Conservation (phyloP, 2,329 filamentous ascomycete genomes). For the Aspergillus udagawae region DNA sequence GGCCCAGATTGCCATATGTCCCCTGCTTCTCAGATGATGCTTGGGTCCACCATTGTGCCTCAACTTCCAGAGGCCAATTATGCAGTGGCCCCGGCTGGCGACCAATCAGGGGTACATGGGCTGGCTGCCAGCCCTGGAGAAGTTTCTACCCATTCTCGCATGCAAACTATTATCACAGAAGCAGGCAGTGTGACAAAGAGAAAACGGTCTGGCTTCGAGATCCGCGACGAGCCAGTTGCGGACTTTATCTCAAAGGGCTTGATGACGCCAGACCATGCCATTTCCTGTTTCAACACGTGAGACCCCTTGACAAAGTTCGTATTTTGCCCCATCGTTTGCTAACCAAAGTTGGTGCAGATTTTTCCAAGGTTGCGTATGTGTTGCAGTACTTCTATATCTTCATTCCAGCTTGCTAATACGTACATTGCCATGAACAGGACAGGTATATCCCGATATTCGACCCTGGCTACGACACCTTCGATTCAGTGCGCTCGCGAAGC, state of each 20-base stretch:
- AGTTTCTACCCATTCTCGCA: neutral
- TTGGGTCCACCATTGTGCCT: neutral
- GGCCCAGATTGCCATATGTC: neutral
- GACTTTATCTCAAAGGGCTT: slow-evolving; percentile 35
- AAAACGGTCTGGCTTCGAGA: slow-evolving; percentile 31
- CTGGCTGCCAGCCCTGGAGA: neutral
- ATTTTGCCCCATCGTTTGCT: neutral
- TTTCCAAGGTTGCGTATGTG: slow-evolving; percentile 35
- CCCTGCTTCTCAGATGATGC: neutral
- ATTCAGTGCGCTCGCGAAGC: slow-evolving; percentile 45
- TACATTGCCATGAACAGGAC: slow-evolving; percentile 28
- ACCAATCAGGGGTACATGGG: neutral
- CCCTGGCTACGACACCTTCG: slow-evolving; percentile 42
- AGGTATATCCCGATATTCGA: slow-evolving; percentile 50
- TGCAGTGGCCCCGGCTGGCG: neutral
- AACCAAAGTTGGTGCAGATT: slow-evolving; percentile 20
- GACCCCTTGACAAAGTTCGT: neutral
- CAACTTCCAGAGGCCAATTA: neutral
- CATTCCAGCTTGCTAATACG: neutral
- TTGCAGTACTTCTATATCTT: neutral
- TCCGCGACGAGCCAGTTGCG: slow-evolving; percentile 28
- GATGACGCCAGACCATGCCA: slow-evolving; percentile 30
- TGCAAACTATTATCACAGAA: slow-evolving; percentile 1
- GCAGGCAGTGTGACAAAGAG: slow-evolving; percentile 17
- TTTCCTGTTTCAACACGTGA: slow-evolving; percentile 28